phyloP scores from a whole-genome alignment of 2,329 filamentous ascomycete genomes.

The Arthrinium phaeospermum region DNA sequence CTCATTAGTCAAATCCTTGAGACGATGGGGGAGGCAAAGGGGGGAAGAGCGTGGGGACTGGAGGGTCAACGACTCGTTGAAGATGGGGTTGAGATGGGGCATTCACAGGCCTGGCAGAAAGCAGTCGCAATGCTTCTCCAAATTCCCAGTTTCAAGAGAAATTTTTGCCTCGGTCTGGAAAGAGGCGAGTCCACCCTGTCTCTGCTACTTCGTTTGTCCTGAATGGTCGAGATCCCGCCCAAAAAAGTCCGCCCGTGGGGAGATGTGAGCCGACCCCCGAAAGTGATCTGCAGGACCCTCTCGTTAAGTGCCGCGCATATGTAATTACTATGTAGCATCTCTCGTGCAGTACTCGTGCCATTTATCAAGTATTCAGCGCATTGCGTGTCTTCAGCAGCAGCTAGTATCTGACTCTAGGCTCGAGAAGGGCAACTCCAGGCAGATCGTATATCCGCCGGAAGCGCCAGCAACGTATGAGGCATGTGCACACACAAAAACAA shows the following conservation, averaged over 20 bases:
- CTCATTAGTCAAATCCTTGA: too few species aligned
- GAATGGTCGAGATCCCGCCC: not conserved
- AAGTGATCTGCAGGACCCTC: not conserved
- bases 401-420: not conserved
- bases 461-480: not conserved
- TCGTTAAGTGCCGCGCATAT: not conserved
- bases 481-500: not conserved
- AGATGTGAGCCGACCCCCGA: not conserved
- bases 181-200: not conserved
- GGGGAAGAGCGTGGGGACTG: not conserved
- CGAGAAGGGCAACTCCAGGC: not conserved
- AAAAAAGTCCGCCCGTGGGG: not conserved
- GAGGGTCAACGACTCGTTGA: not conserved
- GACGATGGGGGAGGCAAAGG: too few species aligned
- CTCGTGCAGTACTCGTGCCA: not conserved
- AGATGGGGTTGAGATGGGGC: not conserved
- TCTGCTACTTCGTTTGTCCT: not conserved
- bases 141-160: not conserved
- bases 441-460: not conserved
- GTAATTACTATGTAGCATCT: not conserved
- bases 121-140: not conserved
- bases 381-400: not conserved
- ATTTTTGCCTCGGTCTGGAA: not conserved
- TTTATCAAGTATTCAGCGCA: too few species aligned
- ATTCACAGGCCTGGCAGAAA: not conserved